phyloP scores from a whole-genome alignment of 371 early-diverging fungal species.

The Syncephalastrum contaminatum region DNA sequence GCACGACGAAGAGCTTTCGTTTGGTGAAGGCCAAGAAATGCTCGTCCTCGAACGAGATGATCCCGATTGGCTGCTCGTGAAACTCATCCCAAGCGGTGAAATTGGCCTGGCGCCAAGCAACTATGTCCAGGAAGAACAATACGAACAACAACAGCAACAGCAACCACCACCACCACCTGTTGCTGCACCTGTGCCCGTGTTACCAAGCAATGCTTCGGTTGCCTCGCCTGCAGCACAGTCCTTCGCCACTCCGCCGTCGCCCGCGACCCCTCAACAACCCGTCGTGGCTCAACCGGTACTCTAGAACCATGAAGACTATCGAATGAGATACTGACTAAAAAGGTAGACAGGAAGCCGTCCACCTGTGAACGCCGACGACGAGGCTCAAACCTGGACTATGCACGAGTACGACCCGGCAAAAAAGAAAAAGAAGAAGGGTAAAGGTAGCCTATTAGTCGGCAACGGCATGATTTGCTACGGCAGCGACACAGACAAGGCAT shows the following conservation, averaged over 20 bases:
- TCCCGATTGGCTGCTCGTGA: constrained; percentile 79
- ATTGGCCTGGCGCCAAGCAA: constrained; percentile 77
- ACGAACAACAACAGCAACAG: constrained; percentile 10
- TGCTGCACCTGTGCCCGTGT: constrained; percentile 16
- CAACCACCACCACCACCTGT: constrained; percentile 10
- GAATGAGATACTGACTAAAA: neutral
- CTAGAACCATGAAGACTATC: neutral
- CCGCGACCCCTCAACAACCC: neutral
- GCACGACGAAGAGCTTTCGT: constrained; percentile 76
- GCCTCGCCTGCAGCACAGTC: neutral
- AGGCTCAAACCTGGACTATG: constrained; percentile 38
- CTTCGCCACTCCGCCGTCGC: neutral
- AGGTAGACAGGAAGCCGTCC: constrained; percentile 1
- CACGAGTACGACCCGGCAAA: constrained; percentile 43
- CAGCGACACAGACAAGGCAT: constrained; percentile 67
- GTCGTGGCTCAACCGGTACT: neutral
- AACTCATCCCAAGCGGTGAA: constrained; percentile 41
- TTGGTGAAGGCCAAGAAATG: constrained; percentile 74
- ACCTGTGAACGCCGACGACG: constrained; percentile 21
- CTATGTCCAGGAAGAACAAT: constrained; percentile 61
- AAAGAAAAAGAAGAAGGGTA: constrained; percentile 71
- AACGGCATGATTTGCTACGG: constrained; percentile 62
- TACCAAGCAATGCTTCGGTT: neutral
- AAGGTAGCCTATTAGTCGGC: constrained; percentile 65
- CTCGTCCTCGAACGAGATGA: constrained; percentile 74